Conservation (phyloP, 257 asterid genomes). For the Galeopsis tetrahit region DNA sequence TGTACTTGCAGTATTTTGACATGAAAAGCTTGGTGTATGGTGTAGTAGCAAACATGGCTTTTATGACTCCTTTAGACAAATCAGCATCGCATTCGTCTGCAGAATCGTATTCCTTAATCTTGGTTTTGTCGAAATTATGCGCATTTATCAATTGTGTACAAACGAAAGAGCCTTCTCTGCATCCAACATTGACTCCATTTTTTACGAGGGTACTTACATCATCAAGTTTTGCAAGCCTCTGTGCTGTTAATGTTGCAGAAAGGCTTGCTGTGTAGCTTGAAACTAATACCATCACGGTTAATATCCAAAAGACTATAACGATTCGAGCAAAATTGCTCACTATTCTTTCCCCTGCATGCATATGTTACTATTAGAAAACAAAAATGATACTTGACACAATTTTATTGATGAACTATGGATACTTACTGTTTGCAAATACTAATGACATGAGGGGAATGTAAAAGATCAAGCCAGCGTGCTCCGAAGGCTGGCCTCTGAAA, state of each 20-base stretch:
- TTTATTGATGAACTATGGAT: too few species aligned
- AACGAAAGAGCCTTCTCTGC: constrained; percentile 40
- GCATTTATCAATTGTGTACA: background rate
- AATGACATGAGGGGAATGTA: constrained; percentile 48
- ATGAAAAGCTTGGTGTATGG: constrained; percentile 41
- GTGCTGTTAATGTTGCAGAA: constrained; percentile 36
- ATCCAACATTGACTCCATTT: constrained; percentile 38
- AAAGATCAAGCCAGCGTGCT: constrained; percentile 48
- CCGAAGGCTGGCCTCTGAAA: constrained; percentile 46
- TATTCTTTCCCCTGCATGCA: constrained; percentile 45
- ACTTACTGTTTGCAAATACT: too few species aligned
- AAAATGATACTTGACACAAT: too few species aligned
- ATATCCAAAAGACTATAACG: constrained; percentile 47
- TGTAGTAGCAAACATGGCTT: constrained; percentile 32
- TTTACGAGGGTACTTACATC: constrained; percentile 33
- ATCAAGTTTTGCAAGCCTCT: constrained; percentile 30
- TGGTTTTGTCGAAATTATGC: constrained; percentile 34
- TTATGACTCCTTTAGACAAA: constrained; percentile 39
- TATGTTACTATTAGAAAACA: background rate
- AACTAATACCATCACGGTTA: constrained; percentile 45
- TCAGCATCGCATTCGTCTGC: constrained; percentile 38
- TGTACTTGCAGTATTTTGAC: constrained; percentile 40
- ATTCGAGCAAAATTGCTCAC: constrained; percentile 44
- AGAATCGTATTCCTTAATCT: constrained; percentile 22
- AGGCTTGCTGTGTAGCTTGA: constrained; percentile 34